phyloP scores from a whole-genome alignment of 2,329 filamentous ascomycete genomes.

The Claviceps sorghi region DNA sequence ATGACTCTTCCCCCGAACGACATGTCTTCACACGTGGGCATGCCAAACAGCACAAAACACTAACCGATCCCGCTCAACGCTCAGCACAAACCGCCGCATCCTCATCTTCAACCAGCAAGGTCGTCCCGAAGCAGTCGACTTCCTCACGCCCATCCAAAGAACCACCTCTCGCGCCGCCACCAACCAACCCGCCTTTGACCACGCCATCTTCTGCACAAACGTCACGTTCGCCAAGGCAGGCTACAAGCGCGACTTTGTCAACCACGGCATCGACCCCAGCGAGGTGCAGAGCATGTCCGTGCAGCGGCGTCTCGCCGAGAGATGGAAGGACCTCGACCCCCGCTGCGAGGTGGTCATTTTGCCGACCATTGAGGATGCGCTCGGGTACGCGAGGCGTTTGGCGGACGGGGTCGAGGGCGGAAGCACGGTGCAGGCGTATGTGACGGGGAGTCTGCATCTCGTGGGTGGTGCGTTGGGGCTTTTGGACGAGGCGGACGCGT shows the following conservation, averaged over 20 bases:
- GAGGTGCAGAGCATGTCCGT: slow-evolving; percentile 37
- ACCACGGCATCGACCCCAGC: slow-evolving; percentile 35
- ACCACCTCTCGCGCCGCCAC: slow-evolving; percentile 18
- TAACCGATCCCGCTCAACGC: neutral
- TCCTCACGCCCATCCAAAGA: slow-evolving; percentile 33
- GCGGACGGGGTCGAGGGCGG: slow-evolving; percentile 18
- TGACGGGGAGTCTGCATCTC: slow-evolving; percentile 50
- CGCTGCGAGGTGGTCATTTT: slow-evolving; percentile 29
- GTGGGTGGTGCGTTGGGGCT: slow-evolving; percentile 40
- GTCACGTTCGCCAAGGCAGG: slow-evolving; percentile 37
- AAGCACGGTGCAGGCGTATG: slow-evolving; percentile 29
- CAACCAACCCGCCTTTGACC: slow-evolving; percentile 38
- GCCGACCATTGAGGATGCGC: slow-evolving; percentile 40
- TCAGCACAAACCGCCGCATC: slow-evolving; percentile 26
- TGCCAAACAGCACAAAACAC: neutral
- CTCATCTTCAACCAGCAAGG: slow-evolving; percentile 85
- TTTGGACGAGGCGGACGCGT: slow-evolving; percentile 30
- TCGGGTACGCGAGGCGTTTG: slow-evolving; percentile 29
- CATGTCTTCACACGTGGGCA: neutral
- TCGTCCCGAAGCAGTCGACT: slow-evolving; percentile 36
- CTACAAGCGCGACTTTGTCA: slow-evolving; percentile 44
- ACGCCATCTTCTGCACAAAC: slow-evolving; percentile 75
- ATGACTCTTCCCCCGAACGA: neutral
- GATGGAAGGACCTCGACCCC: slow-evolving; percentile 34
- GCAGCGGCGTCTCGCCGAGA: slow-evolving; percentile 37